These are phyloP conservation scores for Capsella rubella DNA, from an alignment of 441 rosid genomes.

Conservation along the genomic window DNA sequence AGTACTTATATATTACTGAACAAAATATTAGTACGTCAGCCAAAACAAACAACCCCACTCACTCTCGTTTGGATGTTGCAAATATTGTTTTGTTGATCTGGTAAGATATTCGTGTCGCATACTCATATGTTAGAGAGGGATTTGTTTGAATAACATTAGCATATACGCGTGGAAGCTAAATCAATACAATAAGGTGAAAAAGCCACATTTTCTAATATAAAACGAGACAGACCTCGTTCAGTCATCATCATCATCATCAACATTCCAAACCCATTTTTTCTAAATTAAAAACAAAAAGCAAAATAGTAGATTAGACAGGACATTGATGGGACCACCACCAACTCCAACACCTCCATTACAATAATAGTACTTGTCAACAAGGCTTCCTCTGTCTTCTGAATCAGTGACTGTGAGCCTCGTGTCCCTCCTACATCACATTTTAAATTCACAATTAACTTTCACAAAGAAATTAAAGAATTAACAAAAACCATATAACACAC, in stretches of 20 bases:
- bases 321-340: slow-evolving; percentile 11
- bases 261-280: neutral
- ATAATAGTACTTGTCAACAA: neutral
- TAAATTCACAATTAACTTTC: neutral
- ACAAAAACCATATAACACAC: neutral
- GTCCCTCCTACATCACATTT: slow-evolving; percentile 17
- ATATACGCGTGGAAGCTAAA: slow-evolving; percentile 1
- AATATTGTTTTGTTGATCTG: neutral
- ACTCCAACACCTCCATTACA: neutral
- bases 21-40: too few relatives aligned
- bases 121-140: neutral
- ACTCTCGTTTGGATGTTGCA: neutral
- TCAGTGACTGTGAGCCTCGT: slow-evolving; percentile 22
- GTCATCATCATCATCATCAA: slow-evolving; percentile 2
- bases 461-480: neutral
- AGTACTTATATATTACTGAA: too few relatives aligned
- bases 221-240: slow-evolving; percentile 1
- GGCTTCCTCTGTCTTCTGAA: neutral
- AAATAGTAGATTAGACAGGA: slow-evolving; percentile 16
- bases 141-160: neutral
- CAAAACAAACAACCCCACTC: neutral
- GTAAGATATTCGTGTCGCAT: neutral
- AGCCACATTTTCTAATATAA: neutral
- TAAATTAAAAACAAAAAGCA: neutral
- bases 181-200: neutral